Evolutionary conservation across 2,329 filamentous ascomycete genomes (phyloP), one percentile per base, ranked within the genome.

Genomic region (Colletotrichum cereale): DNA sequence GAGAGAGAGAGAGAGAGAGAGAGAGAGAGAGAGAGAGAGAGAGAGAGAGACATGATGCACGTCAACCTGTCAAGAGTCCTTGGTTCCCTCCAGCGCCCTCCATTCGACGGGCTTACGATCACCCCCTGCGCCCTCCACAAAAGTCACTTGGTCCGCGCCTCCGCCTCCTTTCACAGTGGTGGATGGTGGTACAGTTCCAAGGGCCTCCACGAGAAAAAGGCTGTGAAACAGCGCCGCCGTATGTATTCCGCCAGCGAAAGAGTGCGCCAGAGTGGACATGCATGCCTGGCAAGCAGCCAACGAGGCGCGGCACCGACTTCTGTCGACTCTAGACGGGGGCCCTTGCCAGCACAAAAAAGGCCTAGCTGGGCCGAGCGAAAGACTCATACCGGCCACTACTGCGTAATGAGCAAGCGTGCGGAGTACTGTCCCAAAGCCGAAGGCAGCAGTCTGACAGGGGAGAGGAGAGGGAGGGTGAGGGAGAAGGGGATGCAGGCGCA

Each of bases 371-470:
- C 57, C 38, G 47, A 62, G 38, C 5, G 38, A 68, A 63, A 52
- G 52, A 71, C 69, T 71, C 69, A 71, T 55, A n/a, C 61, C 69
- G 58, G 60, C 58, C 65, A 64, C 58, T 60, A 47, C n/a, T n/a
- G 24, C 60, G 2, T 10, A 42, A 34, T 8, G 4, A 34, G 31
- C 31, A 34, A 34, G 31, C 31, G 31, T 4, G 21, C 40, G 38
- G 18, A 40, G 40, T 42, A 47, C 44, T 24, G 44, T 24, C 44
- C 44, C 44, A 24, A 48, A 36, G 31, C 10, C 31, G 47, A 56
- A 71, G 69, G 69, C 69, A 71, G 69, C 67, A 63, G 58, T 40
- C 44, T 55, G 58, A 58, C 69, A 71, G 68, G 68, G 64, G 36
- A 42, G 36, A 8, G 40, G 6, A 42, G 16, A 42, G 16, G 40